Base-by-base conservation (phyloP, 306 rosid genomes). In the Trifolium subterraneum region DNA sequence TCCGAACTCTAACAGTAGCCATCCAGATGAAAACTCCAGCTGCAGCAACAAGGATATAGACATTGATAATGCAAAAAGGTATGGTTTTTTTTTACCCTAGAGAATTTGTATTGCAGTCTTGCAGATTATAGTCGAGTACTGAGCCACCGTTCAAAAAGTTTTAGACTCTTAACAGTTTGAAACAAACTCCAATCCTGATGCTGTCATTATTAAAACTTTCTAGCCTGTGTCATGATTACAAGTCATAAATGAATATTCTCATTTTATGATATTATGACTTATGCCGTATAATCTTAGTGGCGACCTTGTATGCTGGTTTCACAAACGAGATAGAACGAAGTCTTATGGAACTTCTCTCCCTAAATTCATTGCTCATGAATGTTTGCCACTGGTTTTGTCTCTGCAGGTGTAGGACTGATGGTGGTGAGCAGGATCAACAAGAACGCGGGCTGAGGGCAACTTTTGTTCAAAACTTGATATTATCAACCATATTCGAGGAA, bases 381-480 rank as follows among this genome's bases (percentile, higher is more conserved):
- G 14, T 22, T 70, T 71, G 22, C n/a, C 64, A 10, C 74, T 73
- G 75, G 58, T 13, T 73, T 72, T 72, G 45, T 42, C 12, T 51
- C 58, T 82, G 92, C 86, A 94, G 97, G 27, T 19, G 64, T 8
- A 65, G 36, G 63, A 61, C 83, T 27, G 79, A 79, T 77, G 83
- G 45, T 52, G 85, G 73, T 65, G 83, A 78, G 59, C 75, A 75
- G 84, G 88, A 92, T 75, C 78, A 52, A 25, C 86, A 78, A 82
- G 97, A 90, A 90, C 84, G 45, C 74, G 82, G 72, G 81, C 74
- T 78, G 75, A 88, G 81, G 78, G 96, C 92, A 12, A 72, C 79
- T 41, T 95, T 92, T 44, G 93, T 81, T 82, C 97, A 88, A 67
- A 78, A 84, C 67, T 65, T 95, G 86, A 64, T 86, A 14, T 60